Evolutionary conservation across 2,329 filamentous ascomycete species (phyloP).

Genomic region (Stromatinia cepivora): DNA sequence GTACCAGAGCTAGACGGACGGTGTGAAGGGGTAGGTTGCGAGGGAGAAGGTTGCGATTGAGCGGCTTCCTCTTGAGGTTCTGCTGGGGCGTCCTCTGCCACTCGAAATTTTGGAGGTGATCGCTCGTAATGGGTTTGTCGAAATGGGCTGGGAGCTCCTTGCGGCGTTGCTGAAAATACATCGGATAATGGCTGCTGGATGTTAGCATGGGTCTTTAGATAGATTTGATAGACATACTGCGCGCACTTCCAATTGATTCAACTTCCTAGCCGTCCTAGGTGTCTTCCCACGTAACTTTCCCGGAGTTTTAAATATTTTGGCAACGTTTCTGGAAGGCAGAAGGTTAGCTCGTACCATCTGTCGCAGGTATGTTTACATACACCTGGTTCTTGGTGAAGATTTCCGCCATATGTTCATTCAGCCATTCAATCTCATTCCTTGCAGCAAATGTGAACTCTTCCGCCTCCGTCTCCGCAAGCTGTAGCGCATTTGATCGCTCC

Average conservation of each 20-base stretch:
- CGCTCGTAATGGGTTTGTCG: conserved; percentile 42
- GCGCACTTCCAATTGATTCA: conserved; percentile 56
- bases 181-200: conserved; percentile 56
- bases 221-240: conserved; percentile 53
- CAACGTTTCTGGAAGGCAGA: conserved; percentile 67
- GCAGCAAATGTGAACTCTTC: conserved; percentile 94
- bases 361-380: conserved; percentile 56
- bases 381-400: conserved; percentile 85
- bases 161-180: conserved; percentile 57
- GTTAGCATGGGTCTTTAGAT: conserved; percentile 30
- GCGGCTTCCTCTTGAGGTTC: conserved; percentile 20
- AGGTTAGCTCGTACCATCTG: conserved; percentile 26
- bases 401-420: conserved; percentile 97
- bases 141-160: conserved; percentile 47
- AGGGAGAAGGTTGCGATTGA: neutral
- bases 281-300: conserved; percentile 82
- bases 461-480: conserved; percentile 76
- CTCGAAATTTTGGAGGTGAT: conserved; percentile 53
- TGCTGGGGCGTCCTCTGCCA: conserved; percentile 53
- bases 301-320: conserved; percentile 94
- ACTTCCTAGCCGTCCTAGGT: conserved; percentile 68
- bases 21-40: conserved; percentile 4
- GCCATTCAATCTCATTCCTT: conserved; percentile 93
- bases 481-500: conserved; percentile 75
- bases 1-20: conserved; percentile 9